Conservation (phyloP, 2,329 filamentous ascomycete species). For the Arachnopeziza araneosa region DNA sequence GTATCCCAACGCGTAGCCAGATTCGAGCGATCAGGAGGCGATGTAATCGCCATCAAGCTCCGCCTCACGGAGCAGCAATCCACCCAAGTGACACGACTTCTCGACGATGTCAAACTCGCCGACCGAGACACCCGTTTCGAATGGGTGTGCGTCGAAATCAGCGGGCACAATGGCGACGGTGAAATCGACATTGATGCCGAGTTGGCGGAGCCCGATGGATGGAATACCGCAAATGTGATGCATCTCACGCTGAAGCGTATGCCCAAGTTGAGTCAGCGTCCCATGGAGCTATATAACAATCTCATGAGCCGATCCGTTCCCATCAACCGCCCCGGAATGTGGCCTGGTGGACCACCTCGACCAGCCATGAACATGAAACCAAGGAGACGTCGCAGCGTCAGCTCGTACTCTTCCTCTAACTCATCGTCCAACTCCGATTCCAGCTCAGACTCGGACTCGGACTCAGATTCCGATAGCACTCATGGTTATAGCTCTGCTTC, state of each 20-base stretch:
- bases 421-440: too few species aligned
- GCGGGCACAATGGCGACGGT: conserved; percentile 10
- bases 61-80: conserved; percentile 18
- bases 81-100: conserved; percentile 16
- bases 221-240: conserved; percentile 10
- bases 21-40: conserved; percentile 7
- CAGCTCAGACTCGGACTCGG: too few species aligned
- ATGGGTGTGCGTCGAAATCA: conserved; percentile 21
- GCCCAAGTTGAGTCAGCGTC: conserved; percentile 7
- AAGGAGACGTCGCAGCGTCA: too few species aligned
- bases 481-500: not conserved
- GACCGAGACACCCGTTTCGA: conserved; percentile 22
- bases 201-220: not conserved
- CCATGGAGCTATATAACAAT: conserved; percentile 10
- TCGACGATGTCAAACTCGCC: conserved; percentile 14
- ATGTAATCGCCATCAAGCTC: conserved; percentile 16
- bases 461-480: not conserved
- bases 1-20: conserved; percentile 8
- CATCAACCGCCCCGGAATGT: not conserved
- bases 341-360: too few species aligned
- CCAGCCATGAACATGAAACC: too few species aligned
- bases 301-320: conserved; percentile 7
- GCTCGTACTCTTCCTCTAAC: too few species aligned
- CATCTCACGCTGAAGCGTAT: conserved; percentile 18
- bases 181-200: not conserved